Evolutionary conservation across 805 yeast species (phyloP), one percentile per base, ranked within the genome.

Genomic region (Tetrapisispora nanseiensis): DNA sequence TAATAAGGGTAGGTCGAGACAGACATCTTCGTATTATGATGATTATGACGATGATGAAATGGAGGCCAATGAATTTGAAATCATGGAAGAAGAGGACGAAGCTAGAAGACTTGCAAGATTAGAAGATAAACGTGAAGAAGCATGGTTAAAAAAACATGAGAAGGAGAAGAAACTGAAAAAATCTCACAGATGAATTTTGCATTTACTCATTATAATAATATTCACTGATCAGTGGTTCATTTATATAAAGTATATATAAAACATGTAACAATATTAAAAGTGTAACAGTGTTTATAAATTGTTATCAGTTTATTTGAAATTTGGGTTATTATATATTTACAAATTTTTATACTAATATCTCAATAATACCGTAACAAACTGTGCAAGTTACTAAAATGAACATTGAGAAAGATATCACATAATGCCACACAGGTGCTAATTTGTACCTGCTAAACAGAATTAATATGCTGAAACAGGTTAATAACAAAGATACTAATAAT

Each of bases 31-130:
- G 29, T 66, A 70, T 40, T 69, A 71, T 41, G 44, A 40, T 16
- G 29, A 39, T 15, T 30, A 39, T 6, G 39, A 39, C 12, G 68
- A 69, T 20, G 73, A 65, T 31, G 86, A 85, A 54, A 90, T 92
- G 97, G 97, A 90, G 57, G 96, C 96, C 3, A 82, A 92, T 1
- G 97, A 96, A 22, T 80, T 80, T 22, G 97, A 90, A 48, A 77
- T 92, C 20, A 65, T 86, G 33, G 84, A 76, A 43, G 98, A 90
- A 55, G 98, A 90, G 62, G 74, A 68, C 46, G 55, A 74, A 27
- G 81, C 95, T 11, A 68, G 78, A 29, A 71, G 71, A 39, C 72
- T 71, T 42, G 98, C 95, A 0, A 72, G 75, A 50, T 48, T 71
- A 31, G 98, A 92, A 57, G 98, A 90, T 55, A 66, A 70, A 38